These are phyloP conservation scores for Aspergillus aculeatus DNA, from an alignment of 2,329 filamentous ascomycete species.

Conservation along the genomic window DNA sequence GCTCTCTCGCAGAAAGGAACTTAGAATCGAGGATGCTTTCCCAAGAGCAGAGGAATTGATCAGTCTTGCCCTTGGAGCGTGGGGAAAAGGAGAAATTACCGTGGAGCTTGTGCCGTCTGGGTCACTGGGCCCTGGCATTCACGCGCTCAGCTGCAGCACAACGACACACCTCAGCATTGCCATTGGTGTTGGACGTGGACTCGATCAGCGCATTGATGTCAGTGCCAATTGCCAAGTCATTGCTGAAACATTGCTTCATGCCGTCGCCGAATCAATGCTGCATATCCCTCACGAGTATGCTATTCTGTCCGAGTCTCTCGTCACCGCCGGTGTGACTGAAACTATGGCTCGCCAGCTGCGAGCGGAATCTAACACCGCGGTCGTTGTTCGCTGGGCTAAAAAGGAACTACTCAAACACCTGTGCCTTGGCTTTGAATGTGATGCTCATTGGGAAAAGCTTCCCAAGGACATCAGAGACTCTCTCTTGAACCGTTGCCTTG, in stretches of 20 bases:
- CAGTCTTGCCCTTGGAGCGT: constrained; percentile 33
- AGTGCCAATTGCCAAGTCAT: constrained; percentile 39
- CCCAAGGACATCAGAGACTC: constrained; percentile 48
- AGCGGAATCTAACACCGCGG: constrained; percentile 38
- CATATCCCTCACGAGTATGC: constrained; percentile 40
- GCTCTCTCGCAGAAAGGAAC: constrained; percentile 37
- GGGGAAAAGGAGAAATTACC: constrained; percentile 31
- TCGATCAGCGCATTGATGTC: constrained; percentile 34
- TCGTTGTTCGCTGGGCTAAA: constrained; percentile 42
- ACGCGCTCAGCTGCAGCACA: constrained; percentile 35
- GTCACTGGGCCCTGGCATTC: constrained; percentile 35
- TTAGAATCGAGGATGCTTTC: constrained; percentile 46
- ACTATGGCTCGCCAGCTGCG: constrained; percentile 34
- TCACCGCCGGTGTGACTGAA: constrained; percentile 35
- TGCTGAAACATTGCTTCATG: constrained; percentile 40
- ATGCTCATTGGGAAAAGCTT: constrained; percentile 53
- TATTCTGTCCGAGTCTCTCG: constrained; percentile 33
- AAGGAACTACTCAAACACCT: constrained; percentile 49
- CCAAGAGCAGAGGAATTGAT: constrained; percentile 39
- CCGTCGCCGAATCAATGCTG: constrained; percentile 36
- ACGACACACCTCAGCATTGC: constrained; percentile 28
- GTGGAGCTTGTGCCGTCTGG: constrained; percentile 37
- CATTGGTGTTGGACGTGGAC: constrained; percentile 32
- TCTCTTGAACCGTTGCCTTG: constrained; percentile 48
- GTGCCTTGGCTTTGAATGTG: constrained; percentile 51